Evolutionary conservation across 768 basidiomycete species (phyloP).

Genomic region (Lactarius pseudohatsudake): DNA sequence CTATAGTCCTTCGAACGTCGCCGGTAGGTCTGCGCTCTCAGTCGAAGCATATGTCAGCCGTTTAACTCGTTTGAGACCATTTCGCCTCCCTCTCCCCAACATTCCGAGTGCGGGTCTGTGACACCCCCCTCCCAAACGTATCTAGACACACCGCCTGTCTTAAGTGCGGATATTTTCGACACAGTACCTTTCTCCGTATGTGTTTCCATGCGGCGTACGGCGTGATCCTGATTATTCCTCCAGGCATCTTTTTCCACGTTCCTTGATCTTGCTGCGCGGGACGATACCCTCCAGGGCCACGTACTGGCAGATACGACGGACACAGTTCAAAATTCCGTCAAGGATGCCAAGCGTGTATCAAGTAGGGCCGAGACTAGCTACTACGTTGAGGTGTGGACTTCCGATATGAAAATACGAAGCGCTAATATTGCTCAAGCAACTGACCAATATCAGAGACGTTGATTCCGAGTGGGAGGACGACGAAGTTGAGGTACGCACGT

Average conservation of each 20-base stretch:
- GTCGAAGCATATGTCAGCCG: not conserved
- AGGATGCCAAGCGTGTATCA: constrained; percentile 17
- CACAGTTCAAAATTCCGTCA: constrained; percentile 2
- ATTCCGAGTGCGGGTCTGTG: constrained; percentile 17
- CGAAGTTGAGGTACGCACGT: constrained; percentile 27
- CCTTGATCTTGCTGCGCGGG: constrained; percentile 6
- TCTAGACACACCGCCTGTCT: constrained; percentile 28
- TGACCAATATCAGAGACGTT: constrained; percentile 28
- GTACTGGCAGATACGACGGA: constrained; percentile 4
- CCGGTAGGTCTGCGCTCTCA: constrained; percentile 10
- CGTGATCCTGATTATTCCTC: not conserved
- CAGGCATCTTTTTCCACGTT: constrained; percentile 29
- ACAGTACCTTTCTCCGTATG: constrained; percentile 30
- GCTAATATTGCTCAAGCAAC: constrained; percentile 20
- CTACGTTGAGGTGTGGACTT: constrained; percentile 27
- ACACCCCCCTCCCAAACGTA: constrained; percentile 19
- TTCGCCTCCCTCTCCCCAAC: constrained; percentile 21
- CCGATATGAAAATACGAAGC: not conserved
- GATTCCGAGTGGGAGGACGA: constrained; percentile 31
- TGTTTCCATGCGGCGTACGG: not conserved
- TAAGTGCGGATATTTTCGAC: constrained; percentile 28
- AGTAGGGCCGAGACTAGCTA: constrained; percentile 27
- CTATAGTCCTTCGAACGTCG: constrained; percentile 9
- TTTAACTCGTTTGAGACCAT: not conserved
- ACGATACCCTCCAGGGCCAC: constrained; percentile 8